Evolutionary conservation across 192 early-diverging fungal genomes (phyloP).

Genomic region (Umbelopsis sp.): DNA sequence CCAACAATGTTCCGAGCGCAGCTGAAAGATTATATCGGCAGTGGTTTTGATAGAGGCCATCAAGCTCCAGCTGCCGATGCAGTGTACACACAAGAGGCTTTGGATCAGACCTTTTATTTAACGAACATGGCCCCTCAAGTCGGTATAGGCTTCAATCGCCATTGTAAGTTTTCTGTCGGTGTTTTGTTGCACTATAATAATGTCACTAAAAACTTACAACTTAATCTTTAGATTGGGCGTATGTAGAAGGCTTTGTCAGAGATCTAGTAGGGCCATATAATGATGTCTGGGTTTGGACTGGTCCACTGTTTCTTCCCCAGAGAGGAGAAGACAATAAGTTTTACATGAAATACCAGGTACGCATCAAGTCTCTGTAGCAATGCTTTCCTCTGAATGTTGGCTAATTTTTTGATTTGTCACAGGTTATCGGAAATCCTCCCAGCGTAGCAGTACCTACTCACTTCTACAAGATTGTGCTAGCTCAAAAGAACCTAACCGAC

Average conservation of each 20-base stretch:
- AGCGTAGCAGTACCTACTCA: constrained; percentile 63
- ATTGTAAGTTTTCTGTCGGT: constrained; percentile 30
- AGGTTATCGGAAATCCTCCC: constrained; percentile 76
- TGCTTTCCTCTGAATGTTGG: constrained; percentile 41
- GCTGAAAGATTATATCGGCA: constrained; percentile 52
- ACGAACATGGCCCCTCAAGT: constrained; percentile 38
- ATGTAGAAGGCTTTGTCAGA: constrained; percentile 55
- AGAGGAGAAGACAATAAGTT: constrained; percentile 69
- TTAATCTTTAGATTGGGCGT: constrained; percentile 51
- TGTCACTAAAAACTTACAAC: not conserved
- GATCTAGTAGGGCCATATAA: constrained; percentile 46
- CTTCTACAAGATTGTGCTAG: constrained; percentile 54
- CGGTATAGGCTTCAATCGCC: constrained; percentile 57
- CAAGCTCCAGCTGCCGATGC: constrained; percentile 64
- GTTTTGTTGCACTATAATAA: not conserved
- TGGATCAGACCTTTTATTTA: constrained; percentile 58
- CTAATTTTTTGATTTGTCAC: constrained; percentile 11
- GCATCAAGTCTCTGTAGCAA: no score
- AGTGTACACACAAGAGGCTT: constrained; percentile 45
- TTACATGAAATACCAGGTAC: constrained; percentile 76
- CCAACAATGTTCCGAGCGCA: constrained; percentile 46
- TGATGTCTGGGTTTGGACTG: constrained; percentile 61
- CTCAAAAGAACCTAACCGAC: constrained; percentile 43
- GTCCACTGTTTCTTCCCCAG: constrained; percentile 59
- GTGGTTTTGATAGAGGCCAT: constrained; percentile 66